Percentiles rank a stretch among this genome's conserved stretches.
Conservation (phyloP, 2,329 filamentous ascomycete species). For the Penicillium sp. region DNA sequence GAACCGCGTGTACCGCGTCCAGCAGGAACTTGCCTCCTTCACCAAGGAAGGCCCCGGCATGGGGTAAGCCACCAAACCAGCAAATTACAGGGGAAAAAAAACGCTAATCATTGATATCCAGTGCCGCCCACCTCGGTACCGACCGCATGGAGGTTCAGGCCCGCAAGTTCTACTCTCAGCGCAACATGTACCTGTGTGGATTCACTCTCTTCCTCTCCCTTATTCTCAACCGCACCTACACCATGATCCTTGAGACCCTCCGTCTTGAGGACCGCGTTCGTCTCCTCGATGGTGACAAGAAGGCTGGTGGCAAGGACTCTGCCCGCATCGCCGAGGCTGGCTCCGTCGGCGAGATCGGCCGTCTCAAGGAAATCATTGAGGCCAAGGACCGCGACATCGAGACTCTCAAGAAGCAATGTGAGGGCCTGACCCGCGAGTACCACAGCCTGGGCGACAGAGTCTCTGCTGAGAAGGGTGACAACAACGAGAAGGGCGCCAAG, state of each 20-base stretch:
- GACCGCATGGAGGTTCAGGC: constrained; percentile 98
- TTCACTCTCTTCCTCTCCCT: constrained; percentile 98
- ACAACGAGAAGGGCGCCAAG: constrained; percentile 60
- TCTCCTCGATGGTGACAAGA: constrained; percentile 70
- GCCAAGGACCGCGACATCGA: constrained; percentile 81
- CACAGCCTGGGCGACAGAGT: constrained; percentile 83
- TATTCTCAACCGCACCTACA: constrained; percentile 97
- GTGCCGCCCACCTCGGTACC: constrained; percentile 76
- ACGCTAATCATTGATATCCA: constrained; percentile 35
- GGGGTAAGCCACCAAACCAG: constrained; percentile 49
- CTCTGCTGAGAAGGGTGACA: constrained; percentile 51
- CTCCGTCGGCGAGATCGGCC: constrained; percentile 71
- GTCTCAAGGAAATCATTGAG: constrained; percentile 70
- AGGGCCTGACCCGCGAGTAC: constrained; percentile 82
- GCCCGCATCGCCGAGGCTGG: constrained; percentile 73
- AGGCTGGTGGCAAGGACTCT: constrained; percentile 65
- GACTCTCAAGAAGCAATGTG: constrained; percentile 88
- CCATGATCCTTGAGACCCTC: constrained; percentile 91
- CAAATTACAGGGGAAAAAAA: neutral
- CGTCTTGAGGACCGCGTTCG: constrained; percentile 91
- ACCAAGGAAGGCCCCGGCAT: constrained; percentile 60
- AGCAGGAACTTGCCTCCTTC: constrained; percentile 78
- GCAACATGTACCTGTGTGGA: constrained; percentile 99
- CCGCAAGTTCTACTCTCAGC: constrained; percentile 99
- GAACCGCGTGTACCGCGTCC: constrained; percentile 93